Evolutionary conservation across 345 rosid species (phyloP).

Genomic region (Eucalyptus lansdowneana): DNA sequence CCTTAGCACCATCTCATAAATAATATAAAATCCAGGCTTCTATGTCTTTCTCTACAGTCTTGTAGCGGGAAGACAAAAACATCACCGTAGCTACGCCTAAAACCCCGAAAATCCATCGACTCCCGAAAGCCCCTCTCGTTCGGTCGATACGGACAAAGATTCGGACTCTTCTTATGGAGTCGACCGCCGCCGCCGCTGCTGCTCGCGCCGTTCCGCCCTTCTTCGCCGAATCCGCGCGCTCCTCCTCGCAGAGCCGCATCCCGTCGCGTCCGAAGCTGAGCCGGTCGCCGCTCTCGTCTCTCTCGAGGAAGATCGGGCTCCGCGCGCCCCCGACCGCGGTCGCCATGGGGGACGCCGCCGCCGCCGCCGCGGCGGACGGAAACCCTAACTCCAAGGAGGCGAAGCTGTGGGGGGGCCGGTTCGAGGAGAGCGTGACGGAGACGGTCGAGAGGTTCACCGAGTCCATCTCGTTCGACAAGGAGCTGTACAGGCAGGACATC

Average conservation of each 20-base stretch:
- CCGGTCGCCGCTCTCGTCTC: not conserved
- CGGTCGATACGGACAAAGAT: not conserved
- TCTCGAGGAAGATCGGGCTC: not conserved
- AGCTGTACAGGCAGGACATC: conserved; percentile 81
- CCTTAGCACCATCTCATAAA: not conserved
- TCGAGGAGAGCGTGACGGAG: conserved; percentile 78
- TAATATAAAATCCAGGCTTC: not conserved
- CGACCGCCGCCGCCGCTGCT: not conserved
- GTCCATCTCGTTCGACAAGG: conserved; percentile 81
- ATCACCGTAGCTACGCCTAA: not conserved
- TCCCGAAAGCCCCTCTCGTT: not conserved
- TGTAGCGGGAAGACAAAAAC: not conserved
- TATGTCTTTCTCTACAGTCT: not conserved
- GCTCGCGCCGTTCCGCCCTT: not conserved
- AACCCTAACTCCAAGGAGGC: conserved; percentile 24
- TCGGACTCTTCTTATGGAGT: not conserved
- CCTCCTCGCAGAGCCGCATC: not conserved
- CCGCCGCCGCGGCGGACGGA: not conserved
- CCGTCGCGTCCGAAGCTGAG: not conserved
- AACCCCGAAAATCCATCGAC: not conserved
- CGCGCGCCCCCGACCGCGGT: not conserved
- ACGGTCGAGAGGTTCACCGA: conserved; percentile 89
- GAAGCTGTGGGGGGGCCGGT: conserved; percentile 97
- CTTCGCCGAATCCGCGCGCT: not conserved
- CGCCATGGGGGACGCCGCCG: not conserved